A percentile compares a stretch with the other conserved stretches of the same genome.
Conservation (phyloP, 148 eudicot genomes). For the Chenopodium formosanum region DNA sequence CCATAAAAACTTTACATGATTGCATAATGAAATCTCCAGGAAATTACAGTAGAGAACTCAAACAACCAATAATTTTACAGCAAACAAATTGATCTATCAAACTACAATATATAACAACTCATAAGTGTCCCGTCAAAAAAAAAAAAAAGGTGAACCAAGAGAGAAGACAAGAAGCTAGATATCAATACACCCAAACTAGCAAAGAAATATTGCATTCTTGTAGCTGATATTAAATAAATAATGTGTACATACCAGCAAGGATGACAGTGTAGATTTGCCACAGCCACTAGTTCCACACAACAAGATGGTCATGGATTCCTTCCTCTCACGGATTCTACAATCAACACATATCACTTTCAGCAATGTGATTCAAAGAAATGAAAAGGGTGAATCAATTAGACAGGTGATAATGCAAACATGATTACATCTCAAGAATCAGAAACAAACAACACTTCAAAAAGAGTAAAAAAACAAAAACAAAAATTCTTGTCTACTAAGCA, state of each 20-base stretch:
- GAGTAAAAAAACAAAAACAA: background rate
- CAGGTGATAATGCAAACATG: background rate
- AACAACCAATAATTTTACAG: background rate
- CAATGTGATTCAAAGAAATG: background rate
- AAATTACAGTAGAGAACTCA: background rate
- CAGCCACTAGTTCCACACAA: slow-evolving; percentile 98
- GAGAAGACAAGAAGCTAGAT: background rate
- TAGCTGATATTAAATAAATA: background rate
- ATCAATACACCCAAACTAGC: background rate
- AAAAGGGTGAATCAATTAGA: background rate
- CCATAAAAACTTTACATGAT: background rate
- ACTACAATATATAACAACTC: no score
- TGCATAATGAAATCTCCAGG: background rate
- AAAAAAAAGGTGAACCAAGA: background rate
- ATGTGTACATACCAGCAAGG: slow-evolving; percentile 63
- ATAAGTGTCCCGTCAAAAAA: no score
- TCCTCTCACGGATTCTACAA: slow-evolving; percentile 82
- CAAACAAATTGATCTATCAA: background rate
- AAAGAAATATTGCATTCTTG: background rate
- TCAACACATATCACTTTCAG: slow-evolving; percentile 25
- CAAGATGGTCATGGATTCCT: slow-evolving; percentile 84
- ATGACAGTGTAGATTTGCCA: slow-evolving; percentile 93
- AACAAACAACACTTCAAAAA: background rate
- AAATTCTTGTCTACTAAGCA: background rate
- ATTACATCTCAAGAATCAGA: background rate